phyloP scores from a whole-genome alignment of 352 stramenopile species.

The Phytophthora pinifolia region DNA sequence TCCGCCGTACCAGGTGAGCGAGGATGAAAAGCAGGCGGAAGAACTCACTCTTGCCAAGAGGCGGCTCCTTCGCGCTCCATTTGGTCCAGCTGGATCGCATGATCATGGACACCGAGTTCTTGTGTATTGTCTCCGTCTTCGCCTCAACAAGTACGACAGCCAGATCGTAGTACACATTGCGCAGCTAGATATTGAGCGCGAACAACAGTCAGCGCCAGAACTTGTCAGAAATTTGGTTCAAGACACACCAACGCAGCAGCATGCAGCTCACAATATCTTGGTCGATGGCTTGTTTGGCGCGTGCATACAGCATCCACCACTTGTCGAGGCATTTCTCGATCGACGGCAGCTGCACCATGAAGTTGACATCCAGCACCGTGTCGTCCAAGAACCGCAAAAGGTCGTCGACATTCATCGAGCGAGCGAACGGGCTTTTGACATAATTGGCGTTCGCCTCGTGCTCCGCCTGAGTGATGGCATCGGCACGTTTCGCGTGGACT shows the following conservation, averaged over 20 bases:
- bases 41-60: slow-evolving; percentile 59
- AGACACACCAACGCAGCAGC: background rate
- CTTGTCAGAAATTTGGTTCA: background rate
- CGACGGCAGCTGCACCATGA: slow-evolving; percentile 81
- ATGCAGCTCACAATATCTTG: slow-evolving; percentile 44
- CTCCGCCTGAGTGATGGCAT: slow-evolving; percentile 56
- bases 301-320: slow-evolving; percentile 61
- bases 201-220: background rate
- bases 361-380: slow-evolving; percentile 77
- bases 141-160: slow-evolving; percentile 71
- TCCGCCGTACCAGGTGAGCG: slow-evolving; percentile 54
- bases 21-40: slow-evolving; percentile 73
- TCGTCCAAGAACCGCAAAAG: slow-evolving; percentile 72
- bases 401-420: slow-evolving; percentile 63
- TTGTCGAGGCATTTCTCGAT: slow-evolving; percentile 78
- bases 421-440: slow-evolving; percentile 72
- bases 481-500: slow-evolving; percentile 51
- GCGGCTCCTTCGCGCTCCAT: slow-evolving; percentile 58
- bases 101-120: slow-evolving; percentile 81
- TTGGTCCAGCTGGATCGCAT: slow-evolving; percentile 68
- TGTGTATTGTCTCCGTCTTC: slow-evolving; percentile 77
- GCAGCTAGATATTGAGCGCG: slow-evolving; percentile 34
- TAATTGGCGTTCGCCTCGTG: slow-evolving; percentile 73
- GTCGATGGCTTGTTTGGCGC: slow-evolving; percentile 40
- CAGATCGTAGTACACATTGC: slow-evolving; percentile 68